phyloP scores from a whole-genome alignment of 2,329 filamentous ascomycete genomes.

The Epichloe typhina region DNA sequence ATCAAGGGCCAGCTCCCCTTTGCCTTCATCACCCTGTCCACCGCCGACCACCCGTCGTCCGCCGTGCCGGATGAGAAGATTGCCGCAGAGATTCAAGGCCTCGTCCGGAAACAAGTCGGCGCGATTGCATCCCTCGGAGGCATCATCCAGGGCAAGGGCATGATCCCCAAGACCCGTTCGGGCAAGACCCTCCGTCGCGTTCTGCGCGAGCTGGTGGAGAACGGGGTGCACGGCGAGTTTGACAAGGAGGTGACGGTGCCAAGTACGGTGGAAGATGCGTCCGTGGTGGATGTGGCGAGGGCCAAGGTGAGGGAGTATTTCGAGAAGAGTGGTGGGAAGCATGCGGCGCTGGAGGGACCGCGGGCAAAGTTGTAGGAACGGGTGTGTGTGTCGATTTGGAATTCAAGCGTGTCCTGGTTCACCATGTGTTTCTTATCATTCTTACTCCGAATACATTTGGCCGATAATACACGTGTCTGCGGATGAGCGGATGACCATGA shows the following conservation, averaged over 20 bases:
- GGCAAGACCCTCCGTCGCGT: conserved; percentile 82
- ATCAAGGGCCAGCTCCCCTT: conserved; percentile 93
- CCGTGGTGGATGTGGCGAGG: conserved; percentile 62
- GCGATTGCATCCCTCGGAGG: conserved; percentile 77
- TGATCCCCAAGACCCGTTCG: conserved; percentile 86
- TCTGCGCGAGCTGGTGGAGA: conserved; percentile 71
- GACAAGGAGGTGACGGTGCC: conserved; percentile 62
- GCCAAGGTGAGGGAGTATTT: conserved; percentile 67
- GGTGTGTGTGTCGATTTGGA: no score
- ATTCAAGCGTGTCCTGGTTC: no score
- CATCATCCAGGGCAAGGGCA: conserved; percentile 69
- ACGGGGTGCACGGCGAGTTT: conserved; percentile 60
- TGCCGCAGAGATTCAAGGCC: conserved; percentile 51
- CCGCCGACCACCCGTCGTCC: conserved; percentile 33
- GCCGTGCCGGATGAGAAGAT: conserved; percentile 35
- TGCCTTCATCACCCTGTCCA: conserved; percentile 57
- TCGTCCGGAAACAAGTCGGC: conserved; percentile 71
- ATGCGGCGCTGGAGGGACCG: conserved; percentile 33
- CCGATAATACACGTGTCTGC: no score
- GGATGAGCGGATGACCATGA: no score
- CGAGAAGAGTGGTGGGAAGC: conserved; percentile 28
- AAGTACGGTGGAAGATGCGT: conserved; percentile 71
- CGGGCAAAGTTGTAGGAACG: conserved; percentile 38
- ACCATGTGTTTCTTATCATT: no score
- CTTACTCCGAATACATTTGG: no score